phyloP scores from a whole-genome alignment of 2,329 filamentous ascomycete genomes.

The Pseudophaeomoniella oleicola region DNA sequence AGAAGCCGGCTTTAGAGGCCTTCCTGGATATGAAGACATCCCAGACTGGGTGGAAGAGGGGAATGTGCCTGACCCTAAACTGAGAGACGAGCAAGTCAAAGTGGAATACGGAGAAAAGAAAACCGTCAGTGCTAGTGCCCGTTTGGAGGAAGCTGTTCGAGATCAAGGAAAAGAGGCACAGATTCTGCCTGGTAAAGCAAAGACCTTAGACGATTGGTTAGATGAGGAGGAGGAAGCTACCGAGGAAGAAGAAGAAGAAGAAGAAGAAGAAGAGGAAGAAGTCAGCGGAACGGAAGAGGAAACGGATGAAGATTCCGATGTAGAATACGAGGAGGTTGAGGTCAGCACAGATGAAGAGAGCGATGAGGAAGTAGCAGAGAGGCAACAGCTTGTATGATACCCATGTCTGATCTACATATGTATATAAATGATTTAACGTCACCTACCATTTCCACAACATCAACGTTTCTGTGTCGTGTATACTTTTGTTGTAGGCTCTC shows the following conservation, averaged over 20 bases:
- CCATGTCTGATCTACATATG: not conserved
- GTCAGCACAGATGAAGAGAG: slow-evolving; percentile 3
- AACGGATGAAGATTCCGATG: slow-evolving; percentile 35
- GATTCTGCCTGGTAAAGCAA: slow-evolving; percentile 38
- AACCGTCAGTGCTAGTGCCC: slow-evolving; percentile 24
- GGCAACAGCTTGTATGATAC: slow-evolving; percentile 1
- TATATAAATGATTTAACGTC: too few species aligned
- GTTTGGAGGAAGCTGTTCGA: slow-evolving; percentile 26
- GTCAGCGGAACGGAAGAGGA: slow-evolving; percentile 38
- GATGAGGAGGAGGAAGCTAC: slow-evolving; percentile 54
- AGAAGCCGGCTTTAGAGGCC: slow-evolving; percentile 55
- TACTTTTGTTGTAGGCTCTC: too few species aligned
- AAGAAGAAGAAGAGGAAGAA: slow-evolving; percentile 33
- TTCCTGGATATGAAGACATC: slow-evolving; percentile 64
- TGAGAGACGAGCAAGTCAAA: slow-evolving; percentile 35
- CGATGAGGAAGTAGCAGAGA: slow-evolving; percentile 10
- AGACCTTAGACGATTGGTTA: slow-evolving; percentile 87
- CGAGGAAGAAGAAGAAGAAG: slow-evolving; percentile 39
- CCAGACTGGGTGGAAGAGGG: slow-evolving; percentile 76
- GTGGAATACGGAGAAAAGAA: slow-evolving; percentile 16
- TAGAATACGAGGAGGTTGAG: slow-evolving; percentile 15
- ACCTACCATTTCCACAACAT: too few species aligned
- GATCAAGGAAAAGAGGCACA: slow-evolving; percentile 20
- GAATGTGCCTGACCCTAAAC: slow-evolving; percentile 58
- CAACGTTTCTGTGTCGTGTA: too few species aligned